Evolutionary conservation across 1,139 yeast species (phyloP), one percentile per base, ranked within the genome.

Genomic region (Taphrina flavorubra): DNA sequence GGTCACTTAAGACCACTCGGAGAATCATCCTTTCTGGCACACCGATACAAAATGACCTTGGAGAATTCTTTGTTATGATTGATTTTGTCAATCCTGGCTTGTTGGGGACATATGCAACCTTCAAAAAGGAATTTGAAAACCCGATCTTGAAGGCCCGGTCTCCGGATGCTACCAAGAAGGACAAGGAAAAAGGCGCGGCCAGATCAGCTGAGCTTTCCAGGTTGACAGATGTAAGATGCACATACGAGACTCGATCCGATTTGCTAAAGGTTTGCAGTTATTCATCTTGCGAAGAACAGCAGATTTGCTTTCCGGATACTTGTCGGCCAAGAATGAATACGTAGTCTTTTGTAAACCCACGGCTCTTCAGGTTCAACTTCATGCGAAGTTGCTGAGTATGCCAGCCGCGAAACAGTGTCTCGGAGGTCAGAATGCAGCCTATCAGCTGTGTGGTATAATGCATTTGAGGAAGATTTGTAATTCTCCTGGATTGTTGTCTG

Each of bases 1-100:
- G 51, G 16, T 47, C 61, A 7, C 58, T 65, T 13, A 57, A 57
- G 18, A 57, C 63, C n/a, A 57, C 55, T 14, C 63, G 70, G 1
- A 81, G 99, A 71, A 83, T 94, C 10, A 92, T 94, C 71, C 79
- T 94, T 40, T 90, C 97, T 0, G 99, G 99, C 1, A 94, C 99
- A 0, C 99, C 99, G 0, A 92, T 94, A 68, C 99, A 94, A 76
- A 94, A 94, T 77, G 97, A 94, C 76, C 82, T 95, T 68, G 81
- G 81, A 1, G 99, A 94, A 75, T 94, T 90, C 76, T 91, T 81
- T 77, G 88, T 90, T 13, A 85, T 94, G 76, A 85, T 89, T 6
- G 89, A 92, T 75, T 92, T 92, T 76, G 80, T 92, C 14, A 92
- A 91, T 74, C 97, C 97, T 0, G 94, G 92, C 0, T 79, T 89